Evolutionary conservation across 2,329 filamentous ascomycete genomes (phyloP).

Genomic region (Colletotrichum noveboracense): DNA sequence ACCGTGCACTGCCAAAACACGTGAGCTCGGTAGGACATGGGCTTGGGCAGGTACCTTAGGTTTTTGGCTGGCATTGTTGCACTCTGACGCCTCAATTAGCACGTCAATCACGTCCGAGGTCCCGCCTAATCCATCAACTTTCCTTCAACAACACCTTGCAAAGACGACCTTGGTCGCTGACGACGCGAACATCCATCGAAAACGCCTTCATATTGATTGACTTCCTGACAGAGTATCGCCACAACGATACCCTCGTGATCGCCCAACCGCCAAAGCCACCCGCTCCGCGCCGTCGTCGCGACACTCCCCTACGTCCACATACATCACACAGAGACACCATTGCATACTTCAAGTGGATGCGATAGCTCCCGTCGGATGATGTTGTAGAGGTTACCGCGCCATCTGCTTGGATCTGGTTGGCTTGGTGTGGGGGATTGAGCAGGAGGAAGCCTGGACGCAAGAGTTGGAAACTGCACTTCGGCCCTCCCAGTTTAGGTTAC

Average conservation of each 20-base stretch:
- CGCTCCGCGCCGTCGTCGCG: constrained; percentile 6
- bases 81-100: neutral
- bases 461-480: constrained; percentile 20
- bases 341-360: constrained; percentile 1
- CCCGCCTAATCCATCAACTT: neutral
- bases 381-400: neutral
- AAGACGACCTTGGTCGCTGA: neutral
- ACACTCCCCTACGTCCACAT: neutral
- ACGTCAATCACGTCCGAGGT: neutral
- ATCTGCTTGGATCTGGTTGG: constrained; percentile 22
- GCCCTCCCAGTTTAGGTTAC: constrained; percentile 19
- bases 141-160: neutral
- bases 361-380: constrained; percentile 18
- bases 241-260: constrained; percentile 1
- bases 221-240: neutral
- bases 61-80: neutral
- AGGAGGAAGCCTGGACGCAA: constrained; percentile 12
- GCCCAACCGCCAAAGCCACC: neutral
- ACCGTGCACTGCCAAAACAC: neutral
- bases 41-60: neutral
- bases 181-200: neutral
- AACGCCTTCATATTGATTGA: neutral
- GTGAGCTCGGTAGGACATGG: constrained; percentile 1
- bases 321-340: neutral
- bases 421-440: constrained; percentile 18